Percentiles rank a stretch among this genome's conserved stretches.
These are phyloP conservation scores for Moricandia moricandioides DNA, from an alignment of 345 rosid species.

Conservation along the genomic window DNA sequence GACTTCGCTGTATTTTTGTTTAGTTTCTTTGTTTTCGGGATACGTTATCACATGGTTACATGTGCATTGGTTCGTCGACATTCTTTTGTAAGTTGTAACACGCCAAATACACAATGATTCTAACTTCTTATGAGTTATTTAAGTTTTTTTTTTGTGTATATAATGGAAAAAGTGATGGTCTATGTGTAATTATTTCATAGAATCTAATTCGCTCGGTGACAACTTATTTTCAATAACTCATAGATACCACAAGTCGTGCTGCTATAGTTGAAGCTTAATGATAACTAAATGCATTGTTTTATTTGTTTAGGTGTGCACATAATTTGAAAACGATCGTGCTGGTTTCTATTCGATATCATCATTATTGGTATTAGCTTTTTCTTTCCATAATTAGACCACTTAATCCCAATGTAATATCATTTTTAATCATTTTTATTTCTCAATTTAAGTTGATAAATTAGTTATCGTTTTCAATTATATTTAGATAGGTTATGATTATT, in stretches of 20 bases:
- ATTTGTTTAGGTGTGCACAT: not conserved
- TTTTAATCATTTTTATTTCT: not conserved
- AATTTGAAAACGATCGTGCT: constrained; percentile 25
- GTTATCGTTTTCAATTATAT: not conserved
- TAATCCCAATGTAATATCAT: not conserved
- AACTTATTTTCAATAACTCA: not conserved
- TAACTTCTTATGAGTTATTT: not conserved
- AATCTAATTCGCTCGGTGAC: not conserved
- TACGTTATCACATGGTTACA: constrained; percentile 38
- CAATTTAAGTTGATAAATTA: not conserved
- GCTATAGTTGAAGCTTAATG: not conserved
- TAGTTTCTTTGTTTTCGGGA: not conserved
- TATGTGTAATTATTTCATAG: not conserved
- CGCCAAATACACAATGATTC: not conserved
- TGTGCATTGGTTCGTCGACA: constrained; percentile 33
- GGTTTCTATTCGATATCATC: constrained; percentile 14
- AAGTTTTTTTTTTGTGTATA: not conserved
- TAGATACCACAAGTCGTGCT: constrained; percentile 10
- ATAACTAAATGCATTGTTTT: not conserved
- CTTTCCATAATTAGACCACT: constrained; percentile 28
- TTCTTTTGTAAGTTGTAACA: constrained; percentile 19
- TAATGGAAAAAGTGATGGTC: not conserved
- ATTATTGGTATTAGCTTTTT: constrained; percentile 15
- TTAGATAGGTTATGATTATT: not conserved
- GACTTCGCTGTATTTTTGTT: constrained; percentile 28